Evolutionary conservation across 1,284 basidiomycete species (phyloP), one percentile per base, ranked within the genome.

Genomic region (Veloboletus limbatus): DNA sequence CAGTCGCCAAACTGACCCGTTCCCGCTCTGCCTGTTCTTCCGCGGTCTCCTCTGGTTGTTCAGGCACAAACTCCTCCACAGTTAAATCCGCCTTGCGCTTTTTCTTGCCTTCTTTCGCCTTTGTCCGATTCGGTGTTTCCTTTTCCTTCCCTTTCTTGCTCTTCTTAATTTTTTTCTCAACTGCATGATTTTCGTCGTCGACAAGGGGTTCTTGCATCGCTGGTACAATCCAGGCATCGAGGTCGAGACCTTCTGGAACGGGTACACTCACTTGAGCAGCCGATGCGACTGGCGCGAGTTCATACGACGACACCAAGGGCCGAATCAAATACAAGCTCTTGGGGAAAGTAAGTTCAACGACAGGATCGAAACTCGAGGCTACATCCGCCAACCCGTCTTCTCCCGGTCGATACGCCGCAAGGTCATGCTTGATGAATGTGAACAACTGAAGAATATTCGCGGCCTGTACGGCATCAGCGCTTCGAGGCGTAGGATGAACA

Each of bases 281-380:
- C 6, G 73, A 63, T 1, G 88, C 93, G 14, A 97, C 87, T 0
- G 92, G 87, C 52, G 92, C 93, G 22, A 99, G 80, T 50, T 93
- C 85, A 60, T 96, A 87, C 6, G 78, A 65, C 20, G 78, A 78
- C 59, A 91, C 92, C 4, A 99, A 72, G 0, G 93, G 92, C 35
- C 81, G 75, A 40, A 99, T 84, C 43, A 99, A 80, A 64, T 85
- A 89, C 18, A 98, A 71, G 53, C 91, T 94, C 68, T 94, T 93
- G 0, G 96, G 96, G 58, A 85, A 90, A 38, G 66, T 66, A 1
- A 77, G 82, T 27, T 52, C 62, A 10, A 56, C 43, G 4, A 62
- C 45, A 14, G 66, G 61, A 26, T 75, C 73, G 17, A 74, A 71
- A 27, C 63, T 34, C 28, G 66, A 63, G 3, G 68, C 60, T 6